Conservation (phyloP, 345 rosid species). For the Linum lewisii region DNA sequence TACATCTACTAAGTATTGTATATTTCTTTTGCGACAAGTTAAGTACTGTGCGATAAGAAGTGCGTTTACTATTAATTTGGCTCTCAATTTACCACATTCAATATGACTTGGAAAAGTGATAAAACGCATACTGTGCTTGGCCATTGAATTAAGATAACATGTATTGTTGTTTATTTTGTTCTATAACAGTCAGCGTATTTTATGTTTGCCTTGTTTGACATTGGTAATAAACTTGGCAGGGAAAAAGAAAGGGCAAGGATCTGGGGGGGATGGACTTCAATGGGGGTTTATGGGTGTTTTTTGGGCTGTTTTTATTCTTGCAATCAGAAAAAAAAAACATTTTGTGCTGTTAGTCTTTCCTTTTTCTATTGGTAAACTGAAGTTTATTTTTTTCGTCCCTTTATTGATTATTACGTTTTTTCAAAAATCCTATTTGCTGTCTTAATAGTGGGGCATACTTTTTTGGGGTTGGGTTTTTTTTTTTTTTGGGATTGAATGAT, state of each 20-base stretch:
- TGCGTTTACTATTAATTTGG: not conserved
- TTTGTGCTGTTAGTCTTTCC: conserved; percentile 41
- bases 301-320: conserved; percentile 67
- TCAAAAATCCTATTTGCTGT: not conserved
- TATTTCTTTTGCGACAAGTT: conserved; percentile 8
- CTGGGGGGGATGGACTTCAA: conserved; percentile 25
- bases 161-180: too few relatives aligned
- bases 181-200: too few relatives aligned
- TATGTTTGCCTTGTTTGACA: not conserved
- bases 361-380: conserved; percentile 10
- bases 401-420: not conserved
- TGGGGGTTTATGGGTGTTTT: conserved; percentile 37
- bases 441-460: conserved; percentile 2
- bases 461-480: conserved; percentile 14
- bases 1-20: conserved; percentile 17
- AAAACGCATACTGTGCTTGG: too few relatives aligned
- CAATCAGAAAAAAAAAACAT: conserved; percentile 39
- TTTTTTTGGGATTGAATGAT: conserved; percentile 14
- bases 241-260: conserved; percentile 23
- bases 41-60: not conserved
- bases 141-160: too few relatives aligned
- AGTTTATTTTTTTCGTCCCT: not conserved
- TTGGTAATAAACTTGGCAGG: conserved; percentile 24
- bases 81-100: too few relatives aligned
- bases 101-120: too few relatives aligned